Evolutionary conservation across 805 yeast species (phyloP).

Genomic region (Candida manassasensis): DNA sequence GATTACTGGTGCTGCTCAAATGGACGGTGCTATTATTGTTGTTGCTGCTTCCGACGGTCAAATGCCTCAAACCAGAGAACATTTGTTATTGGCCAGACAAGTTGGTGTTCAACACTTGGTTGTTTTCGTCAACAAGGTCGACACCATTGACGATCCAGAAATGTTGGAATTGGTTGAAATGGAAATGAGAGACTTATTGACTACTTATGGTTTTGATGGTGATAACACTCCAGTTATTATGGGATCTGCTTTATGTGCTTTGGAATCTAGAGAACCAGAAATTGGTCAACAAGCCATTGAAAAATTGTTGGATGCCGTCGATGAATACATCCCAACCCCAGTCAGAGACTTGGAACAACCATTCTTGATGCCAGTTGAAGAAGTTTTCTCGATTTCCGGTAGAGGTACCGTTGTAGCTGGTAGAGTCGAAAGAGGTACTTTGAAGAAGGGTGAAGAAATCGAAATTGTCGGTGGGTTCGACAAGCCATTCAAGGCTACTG

Average conservation of each 20-base stretch:
- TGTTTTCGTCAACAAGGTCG: slow-evolving; percentile 97
- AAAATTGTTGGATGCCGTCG: slow-evolving; percentile 87
- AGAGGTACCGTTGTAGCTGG: slow-evolving; percentile 99
- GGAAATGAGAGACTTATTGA: slow-evolving; percentile 98
- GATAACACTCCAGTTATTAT: slow-evolving; percentile 95
- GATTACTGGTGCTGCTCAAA: slow-evolving; percentile 99
- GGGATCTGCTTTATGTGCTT: slow-evolving; percentile 98
- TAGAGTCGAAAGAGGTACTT: slow-evolving; percentile 96
- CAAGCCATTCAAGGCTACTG: slow-evolving; percentile 85
- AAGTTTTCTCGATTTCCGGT: slow-evolving; percentile 96
- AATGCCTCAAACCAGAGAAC: slow-evolving; percentile 99
- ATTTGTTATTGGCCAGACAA: slow-evolving; percentile 95
- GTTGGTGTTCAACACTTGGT: slow-evolving; percentile 98
- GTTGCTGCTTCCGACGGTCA: slow-evolving; percentile 99
- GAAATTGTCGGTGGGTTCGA: slow-evolving; percentile 93
- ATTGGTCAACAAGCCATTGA: slow-evolving; percentile 83
- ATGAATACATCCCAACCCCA: slow-evolving; percentile 94
- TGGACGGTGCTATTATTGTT: slow-evolving; percentile 99
- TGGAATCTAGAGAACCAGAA: slow-evolving; percentile 83
- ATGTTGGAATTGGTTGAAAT: slow-evolving; percentile 99
- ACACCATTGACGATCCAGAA: slow-evolving; percentile 96
- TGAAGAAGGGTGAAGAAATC: slow-evolving; percentile 97
- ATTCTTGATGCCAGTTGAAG: slow-evolving; percentile 96
- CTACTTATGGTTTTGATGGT: slow-evolving; percentile 94
- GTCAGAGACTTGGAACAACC: slow-evolving; percentile 93